Evolutionary conservation across 164 flowering plant genomes (phyloP), one percentile per base, ranked within the genome.

Genomic region (Saururus chinensis): DNA sequence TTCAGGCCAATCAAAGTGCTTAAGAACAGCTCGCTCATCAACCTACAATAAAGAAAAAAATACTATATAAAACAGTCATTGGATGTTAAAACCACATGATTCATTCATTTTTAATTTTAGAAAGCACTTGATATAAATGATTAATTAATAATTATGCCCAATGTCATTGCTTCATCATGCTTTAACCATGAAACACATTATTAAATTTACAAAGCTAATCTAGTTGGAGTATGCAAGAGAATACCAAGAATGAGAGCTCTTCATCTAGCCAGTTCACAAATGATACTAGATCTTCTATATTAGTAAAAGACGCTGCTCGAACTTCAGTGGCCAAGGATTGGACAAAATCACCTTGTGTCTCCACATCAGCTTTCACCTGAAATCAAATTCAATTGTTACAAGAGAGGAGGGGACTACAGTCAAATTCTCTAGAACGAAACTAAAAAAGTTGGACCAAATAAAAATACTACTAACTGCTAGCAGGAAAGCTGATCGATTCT

Each of bases 1-100:
- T 77, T 95, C 97, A 55, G 99, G 96, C 99, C 99, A 95, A 69
- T 95, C 99, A 60, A 95, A 95, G 76, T 95, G 96, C 82, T 95
- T 95, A 23, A 95, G 92, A 49, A 91, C 99, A 17, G 96, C 97
- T 58, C 96, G 82, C 75, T 95, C 97, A 71, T 95, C 99, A 61
- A 91, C 97, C 99, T 93, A 35, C 60, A 64, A 19, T 26, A 56
- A 14, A 45, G 41, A 45, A 53, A 10, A 10, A 4, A 19, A 53
- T 7, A 53, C 56, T n/a, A 13, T 45, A 48, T 48, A 11, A 26
- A 19, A 20, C 1, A 61, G 10, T 19, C 11, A 7, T 51, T 51
- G 48, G 54, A 53, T 62, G 48, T n/a, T 51, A 35, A 14, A 21
- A 35, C 60, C 17, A 19, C 20, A 25, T 58, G 25, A 20, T 23